A percentile compares a stretch with the other conserved stretches of the same genome.
Conservation (phyloP, 192 early-diverging fungal species). For the Jimgerdemannia lactiflua region DNA sequence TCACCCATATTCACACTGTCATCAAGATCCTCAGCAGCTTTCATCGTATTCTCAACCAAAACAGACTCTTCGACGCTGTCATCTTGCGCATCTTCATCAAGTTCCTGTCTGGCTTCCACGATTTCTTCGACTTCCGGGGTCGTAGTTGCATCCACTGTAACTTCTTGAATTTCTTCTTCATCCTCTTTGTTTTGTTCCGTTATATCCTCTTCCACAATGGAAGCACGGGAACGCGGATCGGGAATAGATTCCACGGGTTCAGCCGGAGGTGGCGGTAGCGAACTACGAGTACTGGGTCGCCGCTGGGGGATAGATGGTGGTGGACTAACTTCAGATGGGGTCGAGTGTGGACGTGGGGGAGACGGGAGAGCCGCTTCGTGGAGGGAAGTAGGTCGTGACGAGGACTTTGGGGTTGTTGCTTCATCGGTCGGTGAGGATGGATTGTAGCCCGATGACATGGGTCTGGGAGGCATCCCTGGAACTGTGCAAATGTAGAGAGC, state of each 20-base stretch:
- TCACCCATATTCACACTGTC: no score
- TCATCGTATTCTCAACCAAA: background rate
- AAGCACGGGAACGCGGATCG: background rate
- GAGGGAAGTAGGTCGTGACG: background rate
- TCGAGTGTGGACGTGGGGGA: conserved; percentile 8
- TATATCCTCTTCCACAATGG: background rate
- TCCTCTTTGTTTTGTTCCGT: background rate
- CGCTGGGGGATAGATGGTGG: background rate
- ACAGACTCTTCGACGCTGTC: background rate
- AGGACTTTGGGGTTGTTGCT: no score
- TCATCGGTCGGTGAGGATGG: no score
- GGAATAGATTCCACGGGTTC: background rate
- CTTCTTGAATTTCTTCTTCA: background rate
- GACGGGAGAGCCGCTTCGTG: background rate
- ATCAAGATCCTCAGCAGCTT: background rate
- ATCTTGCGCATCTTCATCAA: background rate
- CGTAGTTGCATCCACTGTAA: background rate
- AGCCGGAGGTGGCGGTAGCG: background rate
- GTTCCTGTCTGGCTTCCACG: background rate
- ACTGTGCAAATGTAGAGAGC: no score
- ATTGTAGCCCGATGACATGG: no score
- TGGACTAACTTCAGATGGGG: background rate
- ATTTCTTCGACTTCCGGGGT: background rate
- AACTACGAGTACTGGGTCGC: background rate
- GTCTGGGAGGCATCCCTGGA: no score